Conservation (phyloP, 306 rosid genomes). For the Rosa rugosa region DNA sequence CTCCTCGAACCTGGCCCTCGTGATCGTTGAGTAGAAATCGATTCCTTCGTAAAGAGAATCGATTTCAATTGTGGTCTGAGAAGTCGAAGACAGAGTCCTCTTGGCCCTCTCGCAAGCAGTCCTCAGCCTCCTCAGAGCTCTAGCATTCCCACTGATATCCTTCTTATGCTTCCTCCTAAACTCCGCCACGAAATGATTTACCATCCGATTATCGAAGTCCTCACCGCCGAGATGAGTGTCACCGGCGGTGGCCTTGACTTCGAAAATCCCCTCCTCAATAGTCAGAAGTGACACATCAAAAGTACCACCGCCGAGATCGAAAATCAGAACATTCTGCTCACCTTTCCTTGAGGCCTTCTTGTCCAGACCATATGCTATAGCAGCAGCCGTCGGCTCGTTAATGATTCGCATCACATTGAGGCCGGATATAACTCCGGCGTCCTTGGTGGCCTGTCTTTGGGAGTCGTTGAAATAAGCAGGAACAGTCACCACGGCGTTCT, state of each 20-base stretch:
- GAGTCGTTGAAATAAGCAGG: constrained; percentile 90
- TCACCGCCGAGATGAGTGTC: constrained; percentile 90
- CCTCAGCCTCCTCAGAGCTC: constrained; percentile 73
- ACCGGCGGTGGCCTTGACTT: constrained; percentile 81
- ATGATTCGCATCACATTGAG: constrained; percentile 71
- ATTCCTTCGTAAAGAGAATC: constrained; percentile 81
- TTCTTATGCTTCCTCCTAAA: constrained; percentile 70
- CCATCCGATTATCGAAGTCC: constrained; percentile 79
- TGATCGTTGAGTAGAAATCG: constrained; percentile 71
- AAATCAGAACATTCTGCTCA: constrained; percentile 74
- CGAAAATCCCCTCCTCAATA: constrained; percentile 78
- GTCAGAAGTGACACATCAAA: constrained; percentile 74
- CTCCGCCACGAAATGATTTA: constrained; percentile 69
- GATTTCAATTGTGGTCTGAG: constrained; percentile 66
- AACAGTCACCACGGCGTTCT: constrained; percentile 73
- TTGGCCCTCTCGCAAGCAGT: constrained; percentile 80
- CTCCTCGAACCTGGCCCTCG: constrained; percentile 83
- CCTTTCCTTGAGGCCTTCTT: constrained; percentile 67
- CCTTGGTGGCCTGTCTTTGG: constrained; percentile 83
- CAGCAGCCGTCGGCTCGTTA: constrained; percentile 83
- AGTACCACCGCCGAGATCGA: constrained; percentile 76
- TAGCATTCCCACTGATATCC: constrained; percentile 66
- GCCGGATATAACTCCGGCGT: constrained; percentile 65
- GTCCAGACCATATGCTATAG: constrained; percentile 79
- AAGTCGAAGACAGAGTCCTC: constrained; percentile 65